Conservation (phyloP, 257 asterid species). For the Fraxinus pennsylvanica region DNA sequence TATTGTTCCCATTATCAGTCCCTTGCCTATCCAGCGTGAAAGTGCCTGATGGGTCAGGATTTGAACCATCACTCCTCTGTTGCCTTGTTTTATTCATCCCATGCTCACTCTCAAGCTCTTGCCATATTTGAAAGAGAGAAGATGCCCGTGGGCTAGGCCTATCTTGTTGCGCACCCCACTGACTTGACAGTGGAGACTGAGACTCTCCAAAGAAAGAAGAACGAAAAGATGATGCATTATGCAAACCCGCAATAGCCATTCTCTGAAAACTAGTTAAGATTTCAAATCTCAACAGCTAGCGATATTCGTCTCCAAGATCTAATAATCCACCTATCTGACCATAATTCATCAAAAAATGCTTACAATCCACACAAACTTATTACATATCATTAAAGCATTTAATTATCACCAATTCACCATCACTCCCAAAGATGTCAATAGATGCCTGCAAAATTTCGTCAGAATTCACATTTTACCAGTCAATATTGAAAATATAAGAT, state of each 20-base stretch:
- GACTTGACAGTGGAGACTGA: slow-evolving; percentile 43
- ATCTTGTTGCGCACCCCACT: slow-evolving; percentile 42
- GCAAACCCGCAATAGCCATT: slow-evolving; percentile 50
- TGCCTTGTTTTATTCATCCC: slow-evolving; percentile 44
- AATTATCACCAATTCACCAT: slow-evolving; percentile 5
- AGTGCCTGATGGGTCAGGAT: slow-evolving; percentile 36
- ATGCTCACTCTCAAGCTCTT: slow-evolving; percentile 78
- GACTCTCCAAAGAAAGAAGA: slow-evolving; percentile 48
- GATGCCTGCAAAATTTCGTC: background rate
- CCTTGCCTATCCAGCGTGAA: slow-evolving; percentile 39
- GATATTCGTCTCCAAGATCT: slow-evolving; percentile 26
- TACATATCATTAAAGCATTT: background rate
- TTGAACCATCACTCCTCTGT: slow-evolving; percentile 30
- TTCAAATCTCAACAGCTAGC: slow-evolving; percentile 11
- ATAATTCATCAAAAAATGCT: slow-evolving; percentile 15
- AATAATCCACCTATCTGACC: slow-evolving; percentile 15
- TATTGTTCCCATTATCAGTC: slow-evolving; percentile 38
- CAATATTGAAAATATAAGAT: background rate
- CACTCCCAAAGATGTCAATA: background rate
- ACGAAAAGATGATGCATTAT: slow-evolving; percentile 33
- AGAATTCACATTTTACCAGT: background rate
- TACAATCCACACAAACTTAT: background rate
- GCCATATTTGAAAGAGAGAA: slow-evolving; percentile 84
- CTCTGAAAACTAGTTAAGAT: background rate
- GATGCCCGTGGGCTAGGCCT: slow-evolving; percentile 61